Percentiles rank a stretch among this genome's conserved stretches.
Evolutionary conservation across 2,329 filamentous ascomycete species (phyloP).

Genomic region (Fusarium nelsonii): DNA sequence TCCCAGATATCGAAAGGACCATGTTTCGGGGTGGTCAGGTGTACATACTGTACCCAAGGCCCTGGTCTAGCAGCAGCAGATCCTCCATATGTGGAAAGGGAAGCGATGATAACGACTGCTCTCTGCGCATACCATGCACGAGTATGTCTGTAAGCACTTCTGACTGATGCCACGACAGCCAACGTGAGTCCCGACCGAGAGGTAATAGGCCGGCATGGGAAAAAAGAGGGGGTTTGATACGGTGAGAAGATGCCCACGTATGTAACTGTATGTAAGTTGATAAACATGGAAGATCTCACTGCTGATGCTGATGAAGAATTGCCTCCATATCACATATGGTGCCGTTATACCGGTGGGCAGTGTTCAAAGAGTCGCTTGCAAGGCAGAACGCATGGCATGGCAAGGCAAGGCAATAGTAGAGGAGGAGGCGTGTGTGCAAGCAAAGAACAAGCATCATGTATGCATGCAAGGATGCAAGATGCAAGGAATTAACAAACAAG

Average conservation of each 20-base stretch:
- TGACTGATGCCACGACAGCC: conserved; percentile 33
- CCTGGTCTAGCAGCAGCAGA: conserved; percentile 26
- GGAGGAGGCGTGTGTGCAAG: conserved; percentile 34
- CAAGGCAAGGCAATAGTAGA: conserved; percentile 1
- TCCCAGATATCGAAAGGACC: conserved; percentile 18
- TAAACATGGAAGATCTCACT: conserved; percentile 30
- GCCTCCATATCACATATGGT: conserved; percentile 31
- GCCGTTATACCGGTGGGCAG: conserved; percentile 38
- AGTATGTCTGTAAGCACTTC: conserved; percentile 26
- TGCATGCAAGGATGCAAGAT: conserved; percentile 16
- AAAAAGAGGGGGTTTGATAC: conserved; percentile 18
- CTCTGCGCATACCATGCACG: conserved; percentile 17
- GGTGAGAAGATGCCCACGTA: conserved; percentile 32
- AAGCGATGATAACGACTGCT: conserved; percentile 27
- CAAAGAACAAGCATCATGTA: conserved; percentile 21
- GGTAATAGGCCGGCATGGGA: conserved; percentile 16
- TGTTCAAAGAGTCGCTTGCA: conserved; percentile 6
- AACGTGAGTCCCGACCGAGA: conserved; percentile 19
- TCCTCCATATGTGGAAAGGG: conserved; percentile 36
- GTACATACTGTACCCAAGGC: conserved; percentile 1
- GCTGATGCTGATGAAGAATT: conserved; percentile 28
- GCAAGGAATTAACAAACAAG: conserved; percentile 32
- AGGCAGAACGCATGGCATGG: conserved; percentile 10
- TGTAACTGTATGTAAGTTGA: conserved; percentile 12
- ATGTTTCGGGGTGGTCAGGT: conserved; percentile 24